Conservation (phyloP, 2,329 filamentous ascomycete genomes). For the Penicillium concentricum region DNA sequence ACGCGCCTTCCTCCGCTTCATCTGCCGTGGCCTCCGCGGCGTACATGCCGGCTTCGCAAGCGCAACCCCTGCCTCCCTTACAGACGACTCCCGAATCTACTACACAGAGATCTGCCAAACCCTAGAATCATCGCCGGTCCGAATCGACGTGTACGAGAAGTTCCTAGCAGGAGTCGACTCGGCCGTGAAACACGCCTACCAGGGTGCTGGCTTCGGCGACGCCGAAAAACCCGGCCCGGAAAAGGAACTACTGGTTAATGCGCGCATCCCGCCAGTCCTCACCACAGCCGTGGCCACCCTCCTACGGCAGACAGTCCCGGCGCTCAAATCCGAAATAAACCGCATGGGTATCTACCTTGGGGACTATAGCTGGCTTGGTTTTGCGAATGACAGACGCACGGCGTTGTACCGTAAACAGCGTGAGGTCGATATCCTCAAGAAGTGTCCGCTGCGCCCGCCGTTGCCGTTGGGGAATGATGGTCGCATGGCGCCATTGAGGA, state of each 20-base stretch:
- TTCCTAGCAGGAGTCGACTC: constrained; percentile 65
- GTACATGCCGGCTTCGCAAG: constrained; percentile 48
- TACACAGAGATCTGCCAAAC: constrained; percentile 57
- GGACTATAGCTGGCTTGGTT: constrained; percentile 67
- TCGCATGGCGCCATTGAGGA: constrained; percentile 11
- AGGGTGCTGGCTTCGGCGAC: constrained; percentile 44
- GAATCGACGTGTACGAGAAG: constrained; percentile 61
- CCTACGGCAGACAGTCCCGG: constrained; percentile 52
- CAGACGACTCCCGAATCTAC: constrained; percentile 41
- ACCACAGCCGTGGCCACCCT: constrained; percentile 50
- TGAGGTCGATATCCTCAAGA: constrained; percentile 59
- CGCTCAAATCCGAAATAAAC: constrained; percentile 61
- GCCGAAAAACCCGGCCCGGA: constrained; percentile 51
- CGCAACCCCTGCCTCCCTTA: constrained; percentile 40
- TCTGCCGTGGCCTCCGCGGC: constrained; percentile 63
- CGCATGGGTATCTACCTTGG: constrained; percentile 69
- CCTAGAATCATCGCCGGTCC: constrained; percentile 55
- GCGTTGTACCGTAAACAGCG: constrained; percentile 62
- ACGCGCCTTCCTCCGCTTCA: constrained; percentile 68
- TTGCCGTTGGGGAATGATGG: constrained; percentile 10
- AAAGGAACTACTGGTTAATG: constrained; percentile 54
- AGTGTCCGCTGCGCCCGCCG: constrained; percentile 37
- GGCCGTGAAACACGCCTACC: constrained; percentile 61
- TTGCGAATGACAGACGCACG: constrained; percentile 58
- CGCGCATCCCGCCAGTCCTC: constrained; percentile 52